Evolutionary conservation across 2,329 filamentous ascomycete species (phyloP).

Genomic region (Epichloe sylvatica): DNA sequence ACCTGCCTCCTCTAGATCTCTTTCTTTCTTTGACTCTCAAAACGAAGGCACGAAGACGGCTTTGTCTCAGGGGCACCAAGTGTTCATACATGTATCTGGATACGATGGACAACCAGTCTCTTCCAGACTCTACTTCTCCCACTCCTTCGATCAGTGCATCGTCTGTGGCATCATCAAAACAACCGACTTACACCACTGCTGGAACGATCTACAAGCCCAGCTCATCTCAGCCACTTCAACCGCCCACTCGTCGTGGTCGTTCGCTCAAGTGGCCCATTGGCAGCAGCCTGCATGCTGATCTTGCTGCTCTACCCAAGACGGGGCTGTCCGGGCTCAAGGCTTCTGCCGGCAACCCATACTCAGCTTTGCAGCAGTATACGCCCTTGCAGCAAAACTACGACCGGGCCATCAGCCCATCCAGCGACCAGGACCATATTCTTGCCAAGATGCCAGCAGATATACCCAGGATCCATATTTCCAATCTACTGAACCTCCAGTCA

Average conservation of each 20-base stretch:
- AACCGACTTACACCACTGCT: conserved; percentile 39
- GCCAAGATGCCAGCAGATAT: conserved; percentile 15
- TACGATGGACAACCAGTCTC: conserved; percentile 18
- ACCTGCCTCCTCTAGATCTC: conserved; percentile 17
- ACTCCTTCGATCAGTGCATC: conserved; percentile 11
- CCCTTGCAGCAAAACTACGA: conserved; percentile 42
- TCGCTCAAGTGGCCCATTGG: conserved; percentile 26
- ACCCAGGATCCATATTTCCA: conserved; percentile 14
- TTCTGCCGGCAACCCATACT: conserved; percentile 5
- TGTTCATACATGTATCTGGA: conserved; percentile 1
- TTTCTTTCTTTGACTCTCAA: conserved; percentile 5
- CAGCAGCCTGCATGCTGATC: conserved; percentile 12
- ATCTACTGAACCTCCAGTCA: conserved; percentile 9
- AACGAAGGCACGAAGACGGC: conserved; percentile 5
- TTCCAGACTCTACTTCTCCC: conserved; percentile 11
- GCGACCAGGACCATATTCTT: conserved; percentile 13
- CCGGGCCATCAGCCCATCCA: conserved; percentile 31
- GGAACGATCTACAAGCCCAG: conserved; percentile 41
- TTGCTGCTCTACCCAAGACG: conserved; percentile 24
- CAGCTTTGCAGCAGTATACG: conserved; percentile 27
- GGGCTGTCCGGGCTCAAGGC: conserved; percentile 20
- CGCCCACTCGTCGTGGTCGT: conserved; percentile 37
- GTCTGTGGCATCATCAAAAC: conserved; percentile 14
- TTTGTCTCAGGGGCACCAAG: neutral
- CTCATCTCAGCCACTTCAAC: conserved; percentile 31